phyloP scores from a whole-genome alignment of 139 green algal genomes.

The Chlorella sp. region DNA sequence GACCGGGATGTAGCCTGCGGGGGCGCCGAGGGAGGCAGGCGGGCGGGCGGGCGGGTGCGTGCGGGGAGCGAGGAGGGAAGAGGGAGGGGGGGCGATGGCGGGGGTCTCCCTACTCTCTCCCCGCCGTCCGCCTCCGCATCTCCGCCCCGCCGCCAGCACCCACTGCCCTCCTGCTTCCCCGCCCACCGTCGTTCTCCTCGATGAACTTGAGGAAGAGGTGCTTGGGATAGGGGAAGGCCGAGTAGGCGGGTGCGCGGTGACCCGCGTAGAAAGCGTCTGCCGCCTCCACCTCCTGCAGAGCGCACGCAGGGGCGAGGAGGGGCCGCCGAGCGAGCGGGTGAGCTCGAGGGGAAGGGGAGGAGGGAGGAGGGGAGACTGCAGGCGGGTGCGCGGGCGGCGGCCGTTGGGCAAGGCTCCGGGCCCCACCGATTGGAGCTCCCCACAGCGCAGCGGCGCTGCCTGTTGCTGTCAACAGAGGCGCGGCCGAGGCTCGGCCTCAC shows the following conservation, averaged over 20 bases:
- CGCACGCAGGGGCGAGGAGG: too few relatives aligned
- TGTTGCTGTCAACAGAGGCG: too few relatives aligned
- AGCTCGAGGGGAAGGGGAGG: too few relatives aligned
- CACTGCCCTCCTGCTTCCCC: background rate
- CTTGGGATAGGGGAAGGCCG: conserved; percentile 76
- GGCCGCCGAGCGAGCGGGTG: too few relatives aligned
- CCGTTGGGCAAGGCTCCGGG: too few relatives aligned
- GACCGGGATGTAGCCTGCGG: conserved; percentile 84
- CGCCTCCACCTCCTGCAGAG: conserved; percentile 69
- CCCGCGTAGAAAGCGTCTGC: conserved; percentile 81
- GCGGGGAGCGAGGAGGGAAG: too few relatives aligned
- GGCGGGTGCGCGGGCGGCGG: too few relatives aligned
- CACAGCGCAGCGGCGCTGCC: too few relatives aligned
- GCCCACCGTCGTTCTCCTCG: conserved; percentile 74
- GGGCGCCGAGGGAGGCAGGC: background rate
- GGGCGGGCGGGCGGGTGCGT: background rate
- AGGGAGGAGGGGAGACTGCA: too few relatives aligned
- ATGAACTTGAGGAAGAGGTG: conserved; percentile 86
- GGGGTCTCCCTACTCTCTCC: background rate
- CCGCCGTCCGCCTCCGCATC: background rate
- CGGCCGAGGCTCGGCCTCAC: too few relatives aligned
- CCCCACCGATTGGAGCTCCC: too few relatives aligned
- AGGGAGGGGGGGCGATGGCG: too few relatives aligned
- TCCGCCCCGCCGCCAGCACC: background rate
- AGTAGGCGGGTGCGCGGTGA: conserved; percentile 68